Conservation (phyloP, 108 stramenopile genomes). For the Asterionellopsis glacialis region DNA sequence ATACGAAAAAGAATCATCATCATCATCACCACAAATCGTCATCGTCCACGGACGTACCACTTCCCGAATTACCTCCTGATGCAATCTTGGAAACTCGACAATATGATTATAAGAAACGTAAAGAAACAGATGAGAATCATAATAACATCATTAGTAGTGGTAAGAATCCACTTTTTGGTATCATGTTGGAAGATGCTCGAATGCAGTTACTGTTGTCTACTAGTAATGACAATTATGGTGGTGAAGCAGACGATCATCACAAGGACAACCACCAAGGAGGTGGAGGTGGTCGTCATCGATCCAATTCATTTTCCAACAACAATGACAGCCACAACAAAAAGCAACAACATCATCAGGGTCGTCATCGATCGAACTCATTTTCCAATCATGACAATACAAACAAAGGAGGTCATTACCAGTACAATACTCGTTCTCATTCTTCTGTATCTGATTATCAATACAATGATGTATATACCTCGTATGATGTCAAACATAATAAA, state of each 20-base stretch:
- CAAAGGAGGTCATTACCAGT: no score
- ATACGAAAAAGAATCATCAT: no score
- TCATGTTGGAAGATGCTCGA: slow-evolving; percentile 33
- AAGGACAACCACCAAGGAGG: slow-evolving; percentile 4
- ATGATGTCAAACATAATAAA: slow-evolving; percentile 56
- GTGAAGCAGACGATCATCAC: no score
- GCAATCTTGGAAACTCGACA: slow-evolving; percentile 64
- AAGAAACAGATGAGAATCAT: no score
- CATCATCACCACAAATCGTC: no score
- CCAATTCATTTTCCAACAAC: slow-evolving; percentile 21
- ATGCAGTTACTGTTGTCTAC: slow-evolving; percentile 5
- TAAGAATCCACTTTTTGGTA: slow-evolving; percentile 48
- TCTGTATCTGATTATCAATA: slow-evolving; percentile 17
- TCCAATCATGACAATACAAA: not conserved
- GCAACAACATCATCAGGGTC: not conserved
- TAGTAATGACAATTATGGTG: no score
- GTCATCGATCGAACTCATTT: not conserved
- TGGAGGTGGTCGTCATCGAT: no score
- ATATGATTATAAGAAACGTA: slow-evolving; percentile 72
- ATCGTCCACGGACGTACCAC: no score
- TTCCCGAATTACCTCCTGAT: slow-evolving; percentile 20
- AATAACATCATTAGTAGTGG: not conserved
- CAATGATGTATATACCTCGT: slow-evolving; percentile 36
- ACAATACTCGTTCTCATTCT: slow-evolving; percentile 5
- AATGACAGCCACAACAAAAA: slow-evolving; percentile 1